These are phyloP conservation scores for Synchytrium microbalum DNA, from an alignment of 371 early-diverging fungal species.

Conservation along the genomic window DNA sequence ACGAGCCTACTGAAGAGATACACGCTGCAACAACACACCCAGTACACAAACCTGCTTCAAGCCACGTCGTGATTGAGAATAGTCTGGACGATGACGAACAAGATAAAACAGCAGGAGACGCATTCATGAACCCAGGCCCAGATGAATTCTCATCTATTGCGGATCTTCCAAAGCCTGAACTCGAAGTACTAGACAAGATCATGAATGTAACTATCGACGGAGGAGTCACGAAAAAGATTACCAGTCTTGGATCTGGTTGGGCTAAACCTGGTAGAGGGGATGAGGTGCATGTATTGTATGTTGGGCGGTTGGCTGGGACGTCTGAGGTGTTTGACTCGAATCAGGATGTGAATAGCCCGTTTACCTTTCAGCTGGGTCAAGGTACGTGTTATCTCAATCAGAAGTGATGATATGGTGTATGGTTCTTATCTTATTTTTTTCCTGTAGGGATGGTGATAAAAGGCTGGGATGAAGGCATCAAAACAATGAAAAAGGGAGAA, in stretches of 20 bases:
- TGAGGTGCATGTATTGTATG: conserved; percentile 19
- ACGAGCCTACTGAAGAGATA: no score
- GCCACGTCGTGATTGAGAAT: no score
- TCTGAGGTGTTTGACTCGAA: conserved; percentile 21
- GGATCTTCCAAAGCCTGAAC: no score
- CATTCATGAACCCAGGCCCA: no score
- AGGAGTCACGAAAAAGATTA: conserved; percentile 15
- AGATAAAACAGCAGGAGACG: no score
- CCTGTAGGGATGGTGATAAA: conserved; percentile 77
- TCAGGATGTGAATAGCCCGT: conserved; percentile 16
- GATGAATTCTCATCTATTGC: no score
- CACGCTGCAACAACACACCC: no score
- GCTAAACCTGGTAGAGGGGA: conserved; percentile 13
- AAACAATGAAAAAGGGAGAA: conserved; percentile 53
- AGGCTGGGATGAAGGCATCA: conserved; percentile 66
- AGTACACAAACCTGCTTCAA: no score
- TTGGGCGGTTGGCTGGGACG: conserved; percentile 16
- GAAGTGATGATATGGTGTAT: conserved; percentile 4
- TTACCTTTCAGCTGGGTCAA: conserved; percentile 26
- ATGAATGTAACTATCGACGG: conserved; percentile 10
- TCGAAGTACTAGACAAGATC: no score
- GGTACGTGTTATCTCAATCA: conserved; percentile 9
- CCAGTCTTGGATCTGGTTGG: conserved; percentile 16
- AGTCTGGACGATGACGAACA: no score
- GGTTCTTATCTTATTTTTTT: conserved; percentile 36